Conservation (phyloP, 306 rosid species). For the Quercus wislizeni region DNA sequence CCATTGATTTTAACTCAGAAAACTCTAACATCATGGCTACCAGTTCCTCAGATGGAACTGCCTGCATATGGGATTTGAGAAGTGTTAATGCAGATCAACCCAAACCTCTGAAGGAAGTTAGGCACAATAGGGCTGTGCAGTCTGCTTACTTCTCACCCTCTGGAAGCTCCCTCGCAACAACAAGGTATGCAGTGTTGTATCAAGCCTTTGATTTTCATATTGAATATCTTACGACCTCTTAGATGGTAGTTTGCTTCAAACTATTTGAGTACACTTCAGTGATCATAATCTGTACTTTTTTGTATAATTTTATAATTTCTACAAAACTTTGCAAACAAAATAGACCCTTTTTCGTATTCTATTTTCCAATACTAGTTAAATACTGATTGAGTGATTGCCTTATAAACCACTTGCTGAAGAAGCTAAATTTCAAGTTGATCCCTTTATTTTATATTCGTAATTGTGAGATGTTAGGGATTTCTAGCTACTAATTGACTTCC, state of each 20-base stretch:
- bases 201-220: not conserved
- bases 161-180: slow-evolving; percentile 71
- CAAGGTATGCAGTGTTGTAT: slow-evolving; percentile 50
- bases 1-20: slow-evolving; percentile 57
- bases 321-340: not conserved
- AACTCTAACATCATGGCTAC: slow-evolving; percentile 68
- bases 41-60: slow-evolving; percentile 79
- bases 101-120: slow-evolving; percentile 44
- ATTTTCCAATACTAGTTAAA: not conserved
- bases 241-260: not conserved
- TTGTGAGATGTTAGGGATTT: not conserved
- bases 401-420: not conserved
- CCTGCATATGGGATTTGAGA: slow-evolving; percentile 95
- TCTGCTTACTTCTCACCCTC: slow-evolving; percentile 95
- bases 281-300: not conserved
- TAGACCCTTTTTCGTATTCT: not conserved
- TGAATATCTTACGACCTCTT: not conserved
- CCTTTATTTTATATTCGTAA: not conserved
- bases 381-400: not conserved
- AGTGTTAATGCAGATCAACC: slow-evolving; percentile 32
- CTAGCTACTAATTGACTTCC: not conserved
- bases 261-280: not conserved
- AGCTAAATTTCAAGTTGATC: not conserved
- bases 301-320: not conserved
- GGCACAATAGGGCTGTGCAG: slow-evolving; percentile 62